These are phyloP conservation scores for Lactarius deliciosus DNA, from an alignment of 768 basidiomycete species.

Conservation along the genomic window DNA sequence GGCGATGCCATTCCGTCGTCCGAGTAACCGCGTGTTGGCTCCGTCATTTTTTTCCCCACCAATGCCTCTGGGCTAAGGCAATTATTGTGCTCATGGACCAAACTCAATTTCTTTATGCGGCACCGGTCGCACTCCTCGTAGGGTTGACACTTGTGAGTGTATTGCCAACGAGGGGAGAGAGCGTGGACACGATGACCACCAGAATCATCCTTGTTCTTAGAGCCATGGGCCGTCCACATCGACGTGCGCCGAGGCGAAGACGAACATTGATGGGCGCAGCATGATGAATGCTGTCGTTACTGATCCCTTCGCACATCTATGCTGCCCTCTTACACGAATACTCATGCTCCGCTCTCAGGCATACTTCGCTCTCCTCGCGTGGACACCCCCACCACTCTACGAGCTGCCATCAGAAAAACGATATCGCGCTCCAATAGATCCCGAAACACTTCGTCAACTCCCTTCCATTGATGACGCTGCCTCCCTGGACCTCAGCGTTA, in stretches of 20 bases:
- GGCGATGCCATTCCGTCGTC: background rate
- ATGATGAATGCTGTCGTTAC: constrained; percentile 41
- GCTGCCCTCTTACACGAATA: constrained; percentile 3
- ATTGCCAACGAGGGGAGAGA: background rate
- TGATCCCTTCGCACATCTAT: constrained; percentile 29
- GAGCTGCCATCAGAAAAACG: constrained; percentile 65
- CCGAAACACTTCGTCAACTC: constrained; percentile 54
- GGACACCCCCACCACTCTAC: constrained; percentile 69
- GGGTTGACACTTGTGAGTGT: constrained; percentile 19
- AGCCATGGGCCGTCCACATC: constrained; percentile 57
- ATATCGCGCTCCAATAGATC: constrained; percentile 59
- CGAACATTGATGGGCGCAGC: constrained; percentile 58
- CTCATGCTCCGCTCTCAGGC: constrained; percentile 45
- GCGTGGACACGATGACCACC: constrained; percentile 52
- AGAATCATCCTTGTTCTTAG: constrained; percentile 94
- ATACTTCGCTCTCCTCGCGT: constrained; percentile 67
- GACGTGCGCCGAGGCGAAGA: constrained; percentile 61
- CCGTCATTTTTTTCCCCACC: background rate
- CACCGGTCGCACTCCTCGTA: constrained; percentile 8
- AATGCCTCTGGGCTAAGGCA: constrained; percentile 9
- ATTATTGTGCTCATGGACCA: constrained; percentile 17
- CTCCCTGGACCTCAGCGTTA: constrained; percentile 70
- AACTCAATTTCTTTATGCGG: constrained; percentile 9
- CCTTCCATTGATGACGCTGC: constrained; percentile 55
- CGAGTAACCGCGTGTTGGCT: background rate